Percentiles rank a stretch among this genome's conserved stretches.
phyloP scores from a whole-genome alignment of 164 flowering plant species.

The Annona cherimola region DNA sequence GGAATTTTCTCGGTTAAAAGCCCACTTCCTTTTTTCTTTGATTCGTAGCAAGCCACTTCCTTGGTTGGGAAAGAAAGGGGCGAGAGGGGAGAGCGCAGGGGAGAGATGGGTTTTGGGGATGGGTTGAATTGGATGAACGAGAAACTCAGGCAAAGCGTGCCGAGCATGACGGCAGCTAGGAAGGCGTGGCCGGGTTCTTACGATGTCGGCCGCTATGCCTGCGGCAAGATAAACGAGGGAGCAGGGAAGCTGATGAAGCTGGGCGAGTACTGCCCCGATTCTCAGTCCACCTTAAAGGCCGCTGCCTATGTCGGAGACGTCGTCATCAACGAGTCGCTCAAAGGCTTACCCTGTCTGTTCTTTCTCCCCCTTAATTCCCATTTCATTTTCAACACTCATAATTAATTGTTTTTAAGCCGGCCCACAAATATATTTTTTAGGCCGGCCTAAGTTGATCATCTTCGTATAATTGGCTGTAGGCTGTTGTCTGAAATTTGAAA shows the following conservation, averaged over 20 bases:
- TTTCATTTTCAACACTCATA: neutral
- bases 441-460: too few relatives aligned
- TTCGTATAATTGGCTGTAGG: too few relatives aligned
- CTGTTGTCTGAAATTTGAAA: too few relatives aligned
- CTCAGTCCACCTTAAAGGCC: slow-evolving; percentile 2
- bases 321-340: neutral
- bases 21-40: too few relatives aligned
- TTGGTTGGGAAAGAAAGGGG: too few relatives aligned
- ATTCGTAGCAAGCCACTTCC: too few relatives aligned
- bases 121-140: slow-evolving; percentile 5
- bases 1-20: too few relatives aligned
- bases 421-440: too few relatives aligned
- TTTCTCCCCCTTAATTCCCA: neutral
- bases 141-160: slow-evolving; percentile 6
- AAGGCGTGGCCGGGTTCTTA: slow-evolving; percentile 8
- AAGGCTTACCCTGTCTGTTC: neutral
- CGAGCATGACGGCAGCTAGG: slow-evolving; percentile 5
- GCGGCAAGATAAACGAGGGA: slow-evolving; percentile 1
- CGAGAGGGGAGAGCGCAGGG: neutral
- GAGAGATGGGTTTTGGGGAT: slow-evolving; percentile 1
- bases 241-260: neutral
- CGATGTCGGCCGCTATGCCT: neutral
- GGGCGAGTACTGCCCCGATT: slow-evolving; percentile 5
- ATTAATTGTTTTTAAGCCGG: too few relatives aligned
- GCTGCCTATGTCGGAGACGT: neutral